Evolutionary conservation across 192 early-diverging fungal species (phyloP), one percentile per base, ranked within the genome.

Genomic region (Umbelopsis sp.): DNA sequence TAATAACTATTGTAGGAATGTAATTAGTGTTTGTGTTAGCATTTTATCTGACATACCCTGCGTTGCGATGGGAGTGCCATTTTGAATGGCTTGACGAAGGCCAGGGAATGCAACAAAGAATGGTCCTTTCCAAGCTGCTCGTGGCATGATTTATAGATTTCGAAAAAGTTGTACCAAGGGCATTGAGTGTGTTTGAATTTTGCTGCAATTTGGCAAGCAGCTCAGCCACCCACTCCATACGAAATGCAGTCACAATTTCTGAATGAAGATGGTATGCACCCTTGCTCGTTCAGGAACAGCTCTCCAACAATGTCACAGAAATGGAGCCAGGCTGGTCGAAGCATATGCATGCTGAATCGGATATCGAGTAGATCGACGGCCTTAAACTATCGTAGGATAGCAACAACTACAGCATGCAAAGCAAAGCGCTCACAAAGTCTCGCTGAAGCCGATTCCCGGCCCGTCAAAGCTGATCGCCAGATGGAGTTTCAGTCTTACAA

Each of bases 121-220:
- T 6, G 83, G 85, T 68, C 83, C 83, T 79, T 92, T 92, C 91
- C 91, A 91, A 44, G 86, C 87, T 36, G 91, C 86, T 75, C 91
- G 90, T 52, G 83, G 75, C 84, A 87, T 85, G 47, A n/a, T 76
- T 21, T 24, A 65, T 2, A 34, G 56, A 62, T 29, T 62, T 59
- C 12, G 0, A 20, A 34, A 20, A 34, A 34, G 56, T 4, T 34
- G 17, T 31, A n/a, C 12, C 6, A 32, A 31, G 17, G 17, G 56
- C 20, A 25, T 25, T 26, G 2, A 41, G 38, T 41, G 2, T 41
- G 7, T 11, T 6, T 6, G 38, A 62, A 29, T 34, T 62, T 62
- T 34, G 17, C 26, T 62, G 17, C 9, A 31, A 29, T 0, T n/a
- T n/a, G n/a, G n/a, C n/a, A n/a, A n/a, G 17, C 20, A 34, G 56